A percentile compares a stretch with the other conserved stretches of the same genome.
Evolutionary conservation across 1,284 basidiomycete genomes (phyloP).

Genomic region (Cutaneotrichosporon cavernicola): DNA sequence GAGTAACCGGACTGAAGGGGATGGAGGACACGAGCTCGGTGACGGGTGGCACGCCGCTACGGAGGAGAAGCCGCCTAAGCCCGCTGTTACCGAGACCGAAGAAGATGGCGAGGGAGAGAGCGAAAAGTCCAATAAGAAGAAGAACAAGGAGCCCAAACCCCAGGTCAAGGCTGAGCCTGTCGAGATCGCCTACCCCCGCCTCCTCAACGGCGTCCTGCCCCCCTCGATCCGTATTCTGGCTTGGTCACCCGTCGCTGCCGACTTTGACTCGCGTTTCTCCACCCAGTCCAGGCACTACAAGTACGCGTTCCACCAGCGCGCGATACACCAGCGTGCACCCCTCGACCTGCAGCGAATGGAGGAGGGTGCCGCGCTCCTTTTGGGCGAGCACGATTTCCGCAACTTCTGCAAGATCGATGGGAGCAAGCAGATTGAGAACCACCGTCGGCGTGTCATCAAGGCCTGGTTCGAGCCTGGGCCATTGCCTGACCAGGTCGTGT

Average conservation of each 20-base stretch:
- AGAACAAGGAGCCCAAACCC: constrained; percentile 14
- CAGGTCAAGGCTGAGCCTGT: constrained; percentile 19
- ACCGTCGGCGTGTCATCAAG: constrained; percentile 40
- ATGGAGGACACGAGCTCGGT: constrained; percentile 36
- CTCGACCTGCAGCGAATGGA: constrained; percentile 77
- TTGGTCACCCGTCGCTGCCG: constrained; percentile 82
- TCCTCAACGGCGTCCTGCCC: constrained; percentile 88
- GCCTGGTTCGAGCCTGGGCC: constrained; percentile 40
- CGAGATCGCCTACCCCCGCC: constrained; percentile 75
- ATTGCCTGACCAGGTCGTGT: constrained; percentile 58
- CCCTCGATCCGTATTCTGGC: constrained; percentile 85
- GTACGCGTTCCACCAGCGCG: constrained; percentile 73
- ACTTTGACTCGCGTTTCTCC: constrained; percentile 85
- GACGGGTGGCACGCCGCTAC: constrained; percentile 29
- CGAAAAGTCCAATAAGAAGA: constrained; percentile 26
- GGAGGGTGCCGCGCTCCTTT: constrained; percentile 66
- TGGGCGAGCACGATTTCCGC: constrained; percentile 93
- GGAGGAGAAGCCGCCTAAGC: constrained; percentile 17
- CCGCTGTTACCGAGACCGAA: not conserved
- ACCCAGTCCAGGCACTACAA: constrained; percentile 92
- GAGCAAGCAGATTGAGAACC: constrained; percentile 80
- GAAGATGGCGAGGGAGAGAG: constrained; percentile 9
- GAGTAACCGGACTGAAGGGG: constrained; percentile 54
- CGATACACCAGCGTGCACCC: constrained; percentile 49
- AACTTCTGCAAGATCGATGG: constrained; percentile 96